Evolutionary conservation across 306 rosid genomes (phyloP).

Genomic region (Trichosanthes truncata): DNA sequence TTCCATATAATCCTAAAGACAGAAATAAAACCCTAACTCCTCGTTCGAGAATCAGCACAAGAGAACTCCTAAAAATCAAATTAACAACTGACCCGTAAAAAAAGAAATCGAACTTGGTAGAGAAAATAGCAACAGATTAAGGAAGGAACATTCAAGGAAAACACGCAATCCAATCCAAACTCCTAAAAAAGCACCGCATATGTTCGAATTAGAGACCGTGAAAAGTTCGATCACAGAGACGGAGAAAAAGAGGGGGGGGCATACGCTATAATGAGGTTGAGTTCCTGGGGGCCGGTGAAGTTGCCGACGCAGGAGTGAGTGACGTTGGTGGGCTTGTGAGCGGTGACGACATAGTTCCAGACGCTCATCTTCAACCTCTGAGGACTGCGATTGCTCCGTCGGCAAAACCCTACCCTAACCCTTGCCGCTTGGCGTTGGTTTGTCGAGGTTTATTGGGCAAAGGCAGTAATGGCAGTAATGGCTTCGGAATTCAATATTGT

Average conservation of each 20-base stretch:
- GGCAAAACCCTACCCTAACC: not conserved
- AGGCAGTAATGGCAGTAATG: not conserved
- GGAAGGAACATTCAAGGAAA: not conserved
- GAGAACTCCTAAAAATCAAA: not conserved
- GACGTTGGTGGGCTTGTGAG: conserved; percentile 95
- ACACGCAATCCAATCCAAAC: not conserved
- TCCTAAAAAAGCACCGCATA: not conserved
- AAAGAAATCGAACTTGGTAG: not conserved
- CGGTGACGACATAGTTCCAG: conserved; percentile 98
- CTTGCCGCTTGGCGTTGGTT: not conserved
- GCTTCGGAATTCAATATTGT: not conserved
- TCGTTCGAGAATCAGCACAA: not conserved
- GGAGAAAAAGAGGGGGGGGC: not conserved
- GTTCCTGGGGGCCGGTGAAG: conserved; percentile 91
- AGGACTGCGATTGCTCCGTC: not conserved
- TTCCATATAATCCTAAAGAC: not conserved
- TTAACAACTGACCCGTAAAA: not conserved
- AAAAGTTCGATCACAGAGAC: not conserved
- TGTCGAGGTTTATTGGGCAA: not conserved
- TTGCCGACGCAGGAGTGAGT: conserved; percentile 97
- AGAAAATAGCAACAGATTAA: not conserved
- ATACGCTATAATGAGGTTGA: conserved; percentile 90
- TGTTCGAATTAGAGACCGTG: not conserved
- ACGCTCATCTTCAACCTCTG: conserved; percentile 48
- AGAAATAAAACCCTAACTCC: not conserved